phyloP scores from a whole-genome alignment of 331 rosid genomes.

The Quercus lobata region DNA sequence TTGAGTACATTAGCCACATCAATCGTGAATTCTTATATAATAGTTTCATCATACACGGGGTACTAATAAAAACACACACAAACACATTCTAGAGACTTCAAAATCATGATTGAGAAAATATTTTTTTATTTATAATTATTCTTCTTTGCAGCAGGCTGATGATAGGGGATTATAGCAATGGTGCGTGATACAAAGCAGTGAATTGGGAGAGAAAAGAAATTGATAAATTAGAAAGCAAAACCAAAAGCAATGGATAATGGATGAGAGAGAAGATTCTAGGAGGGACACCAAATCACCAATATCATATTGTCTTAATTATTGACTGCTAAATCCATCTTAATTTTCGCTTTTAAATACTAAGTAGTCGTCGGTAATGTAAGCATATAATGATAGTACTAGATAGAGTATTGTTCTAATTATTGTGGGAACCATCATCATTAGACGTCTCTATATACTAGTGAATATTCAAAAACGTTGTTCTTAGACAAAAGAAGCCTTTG shows the following conservation, averaged over 20 bases:
- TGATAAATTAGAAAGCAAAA: slow-evolving; percentile 13
- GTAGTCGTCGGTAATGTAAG: not conserved
- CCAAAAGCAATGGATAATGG: slow-evolving; percentile 30
- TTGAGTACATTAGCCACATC: not conserved
- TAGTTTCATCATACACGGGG: not conserved
- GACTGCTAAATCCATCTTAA: slow-evolving; percentile 12
- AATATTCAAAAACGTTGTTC: not conserved
- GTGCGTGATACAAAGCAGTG: slow-evolving; percentile 23
- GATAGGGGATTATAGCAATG: slow-evolving; percentile 1
- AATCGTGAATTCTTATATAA: not conserved
- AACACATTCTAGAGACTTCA: not conserved
- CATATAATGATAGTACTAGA: not conserved
- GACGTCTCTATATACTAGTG: slow-evolving; percentile 4
- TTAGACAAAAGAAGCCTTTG: not conserved
- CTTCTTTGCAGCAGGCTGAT: not conserved
- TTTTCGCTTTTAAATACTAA: slow-evolving; percentile 1
- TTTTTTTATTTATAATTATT: too few relatives aligned
- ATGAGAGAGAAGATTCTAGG: slow-evolving; percentile 31
- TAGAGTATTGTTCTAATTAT: slow-evolving; percentile 18
- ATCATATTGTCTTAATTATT: slow-evolving; percentile 22
- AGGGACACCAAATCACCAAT: not conserved
- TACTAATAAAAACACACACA: not conserved
- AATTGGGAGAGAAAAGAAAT: slow-evolving; percentile 22
- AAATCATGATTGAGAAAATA: slow-evolving; percentile 15
- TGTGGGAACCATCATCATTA: slow-evolving; percentile 18